Conservation (phyloP, 1,284 basidiomycete genomes). For the Cerrena zonata region DNA sequence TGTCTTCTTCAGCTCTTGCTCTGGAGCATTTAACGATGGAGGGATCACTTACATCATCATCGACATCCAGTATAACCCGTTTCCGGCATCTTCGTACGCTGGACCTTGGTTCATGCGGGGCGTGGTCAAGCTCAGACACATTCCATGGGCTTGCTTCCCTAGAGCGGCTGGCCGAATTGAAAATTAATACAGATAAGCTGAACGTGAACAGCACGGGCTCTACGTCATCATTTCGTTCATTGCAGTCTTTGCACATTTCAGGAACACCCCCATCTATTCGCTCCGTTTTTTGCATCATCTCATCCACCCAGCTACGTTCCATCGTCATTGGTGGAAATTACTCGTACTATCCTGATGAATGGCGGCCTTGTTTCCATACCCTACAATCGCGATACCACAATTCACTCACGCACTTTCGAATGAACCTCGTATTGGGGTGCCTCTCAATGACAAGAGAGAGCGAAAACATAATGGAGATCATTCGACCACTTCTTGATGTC, state of each 20-base stretch:
- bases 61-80: background rate
- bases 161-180: background rate
- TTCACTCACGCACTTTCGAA: conserved; percentile 3
- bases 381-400: background rate
- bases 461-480: background rate
- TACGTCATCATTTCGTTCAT: background rate
- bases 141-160: conserved; percentile 3
- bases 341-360: background rate
- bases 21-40: conserved; percentile 1
- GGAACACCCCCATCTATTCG: conserved; percentile 3
- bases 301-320: conserved; percentile 1
- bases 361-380: background rate
- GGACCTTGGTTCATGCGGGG: conserved; percentile 4
- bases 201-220: background rate
- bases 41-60: background rate
- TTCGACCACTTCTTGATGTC: conserved; percentile 3
- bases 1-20: background rate
- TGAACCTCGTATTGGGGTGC: conserved; percentile 2
- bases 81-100: conserved; percentile 4
- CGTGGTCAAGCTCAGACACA: background rate
- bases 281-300: background rate
- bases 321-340: conserved; percentile 1
- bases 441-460: background rate
- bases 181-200: background rate
- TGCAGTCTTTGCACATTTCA: background rate